Base-by-base conservation (phyloP, 306 rosid genomes). In the Spatholobus suberectus region DNA sequence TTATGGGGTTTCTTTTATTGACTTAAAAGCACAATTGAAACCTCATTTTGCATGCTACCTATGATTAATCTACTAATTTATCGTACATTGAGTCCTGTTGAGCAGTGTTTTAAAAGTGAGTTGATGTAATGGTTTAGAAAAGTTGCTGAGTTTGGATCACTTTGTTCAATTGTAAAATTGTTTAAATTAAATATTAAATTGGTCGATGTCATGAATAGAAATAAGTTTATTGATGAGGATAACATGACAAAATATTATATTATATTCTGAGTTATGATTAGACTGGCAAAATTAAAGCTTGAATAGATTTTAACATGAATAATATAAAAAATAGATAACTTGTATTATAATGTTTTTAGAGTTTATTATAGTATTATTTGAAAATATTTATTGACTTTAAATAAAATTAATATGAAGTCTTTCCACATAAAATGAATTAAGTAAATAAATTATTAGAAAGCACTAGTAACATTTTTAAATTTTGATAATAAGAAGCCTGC, bases 1-100 rank as follows among this genome's bases (percentile, higher is more conserved):
- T 76, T n/a, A 27, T 44, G 40, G 47, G 82, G 73, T 34, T n/a
- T 77, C 35, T 81, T 67, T 70, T n/a, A 65, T 78, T 18, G 46
- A 49, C 76, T 71, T 40, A 11, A 43, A 29, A 35, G 47, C 73
- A 52, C 21, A 41, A 54, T 15, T 61, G 38, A 43, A 35, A 29
- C 70, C n/a, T 32, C 73, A 41, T 62, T 58, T 14, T 62, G 55
- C 32, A 37, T 62, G 76, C 70, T 37, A 40, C 46, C 74, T 62
- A 70, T 57, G 24, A 77, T 71, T 62, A 77, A 46, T 83, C 55
- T 46, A 11, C 43, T 32, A 24, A 27, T 24, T 35, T 46, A 47
- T 40, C 18, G 43, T 17, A 62, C 44, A 23, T 61, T 3, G 8
- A 26, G 4, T 59, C 44, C 24, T 26, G 12, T 11, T 59, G n/a